phyloP scores from a whole-genome alignment of 805 yeast genomes.

The Dipodascopsis uninucleata region DNA sequence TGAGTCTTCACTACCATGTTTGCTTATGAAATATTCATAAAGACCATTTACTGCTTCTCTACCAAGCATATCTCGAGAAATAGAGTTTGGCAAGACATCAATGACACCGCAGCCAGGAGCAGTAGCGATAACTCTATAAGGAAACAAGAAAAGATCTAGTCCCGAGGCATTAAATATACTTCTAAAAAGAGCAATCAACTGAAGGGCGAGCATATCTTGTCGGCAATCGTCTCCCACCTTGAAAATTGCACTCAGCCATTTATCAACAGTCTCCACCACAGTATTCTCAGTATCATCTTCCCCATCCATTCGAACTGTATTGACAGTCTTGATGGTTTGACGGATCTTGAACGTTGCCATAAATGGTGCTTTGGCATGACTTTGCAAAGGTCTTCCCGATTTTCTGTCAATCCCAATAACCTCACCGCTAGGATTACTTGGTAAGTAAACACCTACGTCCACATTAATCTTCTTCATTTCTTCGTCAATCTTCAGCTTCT shows the following conservation, averaged over 20 bases:
- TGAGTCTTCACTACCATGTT: conserved; percentile 91
- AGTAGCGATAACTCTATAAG: conserved; percentile 94
- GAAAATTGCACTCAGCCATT: conserved; percentile 93
- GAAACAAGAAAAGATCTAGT: conserved; percentile 84
- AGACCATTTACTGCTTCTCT: conserved; percentile 97
- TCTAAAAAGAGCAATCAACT: conserved; percentile 84
- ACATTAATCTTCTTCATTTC: conserved; percentile 80
- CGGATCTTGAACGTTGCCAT: conserved; percentile 90
- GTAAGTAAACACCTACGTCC: conserved; percentile 81
- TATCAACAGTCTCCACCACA: conserved; percentile 47
- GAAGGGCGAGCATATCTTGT: conserved; percentile 92
- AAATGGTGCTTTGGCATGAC: conserved; percentile 98
- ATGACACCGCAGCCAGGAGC: conserved; percentile 99
- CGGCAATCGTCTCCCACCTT: conserved; percentile 99
- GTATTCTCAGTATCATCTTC: conserved; percentile 22
- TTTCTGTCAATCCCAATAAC: conserved; percentile 86
- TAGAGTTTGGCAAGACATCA: conserved; percentile 93
- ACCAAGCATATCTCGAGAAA: conserved; percentile 96
- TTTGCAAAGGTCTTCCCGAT: conserved; percentile 91
- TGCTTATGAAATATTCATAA: conserved; percentile 84
- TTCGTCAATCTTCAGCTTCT: conserved; percentile 90
- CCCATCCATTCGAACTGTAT: conserved; percentile 34
- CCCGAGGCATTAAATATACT: conserved; percentile 87
- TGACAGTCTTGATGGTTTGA: conserved; percentile 30
- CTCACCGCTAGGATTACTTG: conserved; percentile 95